Evolutionary conservation across 2,329 filamentous ascomycete species (phyloP).

Genomic region (Zasmidium citrigriseum): DNA sequence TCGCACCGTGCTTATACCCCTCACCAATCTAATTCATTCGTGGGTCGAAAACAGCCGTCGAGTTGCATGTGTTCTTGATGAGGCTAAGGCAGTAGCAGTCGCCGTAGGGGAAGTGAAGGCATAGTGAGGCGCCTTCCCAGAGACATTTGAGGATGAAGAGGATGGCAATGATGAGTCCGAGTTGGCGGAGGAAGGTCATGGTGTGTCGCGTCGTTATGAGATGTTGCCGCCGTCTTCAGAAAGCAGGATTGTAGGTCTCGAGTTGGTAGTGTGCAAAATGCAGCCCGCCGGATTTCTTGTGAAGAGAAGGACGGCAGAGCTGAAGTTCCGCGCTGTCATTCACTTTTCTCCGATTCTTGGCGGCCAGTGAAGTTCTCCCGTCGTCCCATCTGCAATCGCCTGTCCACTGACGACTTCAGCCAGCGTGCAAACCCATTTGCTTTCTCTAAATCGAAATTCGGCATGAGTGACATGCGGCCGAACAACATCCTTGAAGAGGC

Average conservation of each 20-base stretch:
- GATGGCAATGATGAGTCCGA: not conserved
- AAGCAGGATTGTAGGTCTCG: not conserved
- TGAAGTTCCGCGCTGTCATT: not conserved
- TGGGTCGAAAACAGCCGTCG: not conserved
- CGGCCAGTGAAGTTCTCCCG: not conserved
- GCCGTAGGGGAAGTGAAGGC: conserved; percentile 2
- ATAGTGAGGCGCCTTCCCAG: not conserved
- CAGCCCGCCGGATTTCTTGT: no score
- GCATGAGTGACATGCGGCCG: not conserved
- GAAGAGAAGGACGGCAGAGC: no score
- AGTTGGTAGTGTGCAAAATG: no score
- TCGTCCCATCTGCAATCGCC: not conserved
- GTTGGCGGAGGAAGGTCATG: not conserved
- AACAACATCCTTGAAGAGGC: not conserved
- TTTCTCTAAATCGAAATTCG: not conserved
- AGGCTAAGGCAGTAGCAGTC: conserved; percentile 1
- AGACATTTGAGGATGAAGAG: not conserved
- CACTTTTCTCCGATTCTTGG: not conserved
- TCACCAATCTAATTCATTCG: no score
- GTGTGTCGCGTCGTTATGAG: not conserved
- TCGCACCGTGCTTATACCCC: not conserved
- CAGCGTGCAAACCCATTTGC: not conserved
- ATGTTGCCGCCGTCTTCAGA: not conserved
- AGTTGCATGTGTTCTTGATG: not conserved
- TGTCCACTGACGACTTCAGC: not conserved